These are phyloP conservation scores for Aspergillus tamarii DNA, from an alignment of 2,329 filamentous ascomycete genomes.

Conservation along the genomic window DNA sequence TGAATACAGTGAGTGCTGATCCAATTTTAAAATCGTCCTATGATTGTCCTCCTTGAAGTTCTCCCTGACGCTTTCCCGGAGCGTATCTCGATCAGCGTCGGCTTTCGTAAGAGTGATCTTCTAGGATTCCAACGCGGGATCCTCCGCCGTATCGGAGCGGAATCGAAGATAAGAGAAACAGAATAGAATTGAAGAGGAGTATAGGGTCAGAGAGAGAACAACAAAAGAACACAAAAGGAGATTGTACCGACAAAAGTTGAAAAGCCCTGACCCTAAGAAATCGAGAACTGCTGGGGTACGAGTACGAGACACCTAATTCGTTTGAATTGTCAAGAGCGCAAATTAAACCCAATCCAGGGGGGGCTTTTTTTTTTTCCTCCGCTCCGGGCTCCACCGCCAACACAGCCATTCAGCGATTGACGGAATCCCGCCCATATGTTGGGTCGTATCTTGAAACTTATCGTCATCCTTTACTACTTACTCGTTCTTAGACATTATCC, in stretches of 20 bases:
- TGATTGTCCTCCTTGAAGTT: background rate
- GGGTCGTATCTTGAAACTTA: background rate
- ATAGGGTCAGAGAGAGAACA: constrained; percentile 3
- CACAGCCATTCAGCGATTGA: constrained; percentile 2
- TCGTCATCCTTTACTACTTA: too few relatives aligned
- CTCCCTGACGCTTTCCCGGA: background rate
- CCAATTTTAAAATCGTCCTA: background rate
- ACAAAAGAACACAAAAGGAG: background rate
- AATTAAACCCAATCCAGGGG: constrained; percentile 1
- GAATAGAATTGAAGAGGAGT: background rate
- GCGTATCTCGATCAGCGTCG: background rate
- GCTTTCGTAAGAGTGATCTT: background rate
- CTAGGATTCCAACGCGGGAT: background rate
- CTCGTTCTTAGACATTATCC: background rate
- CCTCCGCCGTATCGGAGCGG: constrained; percentile 1
- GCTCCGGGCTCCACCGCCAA: constrained; percentile 1
- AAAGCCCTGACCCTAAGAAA: constrained; percentile 7
- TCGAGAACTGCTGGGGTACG: background rate
- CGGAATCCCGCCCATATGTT: background rate
- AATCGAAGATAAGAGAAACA: background rate
- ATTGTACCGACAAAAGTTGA: background rate
- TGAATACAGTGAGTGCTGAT: background rate
- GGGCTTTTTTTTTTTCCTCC: constrained; percentile 1
- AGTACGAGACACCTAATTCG: constrained; percentile 3
- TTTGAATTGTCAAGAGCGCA: background rate